Conservation (phyloP, 2,329 filamentous ascomycete genomes). For the Geosmithia morbida region DNA sequence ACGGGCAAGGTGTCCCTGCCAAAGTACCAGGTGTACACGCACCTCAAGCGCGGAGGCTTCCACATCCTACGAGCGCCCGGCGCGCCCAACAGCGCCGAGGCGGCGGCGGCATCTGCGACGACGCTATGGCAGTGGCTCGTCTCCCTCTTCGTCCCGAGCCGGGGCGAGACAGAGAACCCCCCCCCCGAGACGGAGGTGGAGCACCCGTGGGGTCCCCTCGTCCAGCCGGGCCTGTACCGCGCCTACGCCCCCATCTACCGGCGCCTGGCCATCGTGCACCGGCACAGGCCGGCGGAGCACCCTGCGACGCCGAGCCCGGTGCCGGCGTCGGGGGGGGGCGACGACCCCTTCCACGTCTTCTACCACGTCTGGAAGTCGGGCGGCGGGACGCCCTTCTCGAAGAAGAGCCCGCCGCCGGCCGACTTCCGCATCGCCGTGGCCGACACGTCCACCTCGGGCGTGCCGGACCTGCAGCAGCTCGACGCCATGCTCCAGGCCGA, state of each 20-base stretch:
- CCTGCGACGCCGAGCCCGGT: slow-evolving; percentile 22
- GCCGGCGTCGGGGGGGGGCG: slow-evolving; percentile 8
- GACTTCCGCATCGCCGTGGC: slow-evolving; percentile 79
- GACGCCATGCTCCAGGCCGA: slow-evolving; percentile 56
- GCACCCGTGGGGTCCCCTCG: slow-evolving; percentile 36
- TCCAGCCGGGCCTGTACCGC: slow-evolving; percentile 50
- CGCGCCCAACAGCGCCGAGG: slow-evolving; percentile 2
- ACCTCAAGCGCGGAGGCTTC: slow-evolving; percentile 73
- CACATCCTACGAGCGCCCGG: slow-evolving; percentile 52
- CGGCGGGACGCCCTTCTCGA: slow-evolving; percentile 49
- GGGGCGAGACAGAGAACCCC: slow-evolving; percentile 1
- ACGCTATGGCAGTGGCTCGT: slow-evolving; percentile 39
- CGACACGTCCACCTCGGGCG: slow-evolving; percentile 53
- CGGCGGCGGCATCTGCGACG: slow-evolving; percentile 4
- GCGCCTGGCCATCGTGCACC: slow-evolving; percentile 58
- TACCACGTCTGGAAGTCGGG: slow-evolving; percentile 67
- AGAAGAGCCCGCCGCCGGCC: slow-evolving; percentile 61
- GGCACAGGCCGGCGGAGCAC: slow-evolving; percentile 40
- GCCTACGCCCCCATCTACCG: slow-evolving; percentile 60
- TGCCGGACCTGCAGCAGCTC: slow-evolving; percentile 64
- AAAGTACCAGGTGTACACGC: slow-evolving; percentile 76
- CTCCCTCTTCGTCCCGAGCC: slow-evolving; percentile 27
- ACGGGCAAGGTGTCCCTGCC: slow-evolving; percentile 52
- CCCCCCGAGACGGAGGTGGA: slow-evolving; percentile 7
- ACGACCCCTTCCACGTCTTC: slow-evolving; percentile 54